Conservation (phyloP, 192 early-diverging fungal species). For the Physocladia obscura region DNA sequence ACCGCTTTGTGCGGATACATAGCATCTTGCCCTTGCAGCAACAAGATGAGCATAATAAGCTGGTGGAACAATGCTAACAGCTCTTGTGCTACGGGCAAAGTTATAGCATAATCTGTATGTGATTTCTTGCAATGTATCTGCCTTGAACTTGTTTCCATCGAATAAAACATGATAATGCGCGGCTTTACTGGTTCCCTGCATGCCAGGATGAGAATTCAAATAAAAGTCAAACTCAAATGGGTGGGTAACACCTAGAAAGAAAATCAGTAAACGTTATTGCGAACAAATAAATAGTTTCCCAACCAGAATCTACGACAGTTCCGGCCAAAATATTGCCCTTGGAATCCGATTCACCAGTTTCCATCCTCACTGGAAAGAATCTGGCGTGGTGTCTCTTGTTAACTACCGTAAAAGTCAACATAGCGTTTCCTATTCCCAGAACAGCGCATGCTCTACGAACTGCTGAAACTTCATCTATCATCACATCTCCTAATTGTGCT, state of each 20-base stretch:
- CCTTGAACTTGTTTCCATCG: constrained; percentile 45
- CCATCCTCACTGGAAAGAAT: constrained; percentile 47
- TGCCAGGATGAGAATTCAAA: constrained; percentile 35
- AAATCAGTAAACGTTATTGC: neutral
- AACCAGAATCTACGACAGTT: constrained; percentile 43
- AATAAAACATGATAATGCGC: constrained; percentile 49
- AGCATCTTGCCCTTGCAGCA: constrained; percentile 41
- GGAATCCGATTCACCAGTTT: constrained; percentile 24
- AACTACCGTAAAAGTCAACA: constrained; percentile 64
- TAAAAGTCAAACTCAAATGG: constrained; percentile 42
- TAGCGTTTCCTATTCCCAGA: constrained; percentile 9
- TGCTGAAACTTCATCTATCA: constrained; percentile 66
- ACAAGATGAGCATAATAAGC: constrained; percentile 53
- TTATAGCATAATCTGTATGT: constrained; percentile 35
- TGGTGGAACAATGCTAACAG: constrained; percentile 51
- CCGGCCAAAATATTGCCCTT: constrained; percentile 51
- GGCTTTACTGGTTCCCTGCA: constrained; percentile 44
- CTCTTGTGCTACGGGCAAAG: constrained; percentile 41
- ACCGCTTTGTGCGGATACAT: constrained; percentile 9
- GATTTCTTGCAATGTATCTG: constrained; percentile 45
- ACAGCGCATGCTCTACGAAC: constrained; percentile 52
- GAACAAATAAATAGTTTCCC: constrained; percentile 17
- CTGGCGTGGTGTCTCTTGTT: constrained; percentile 81
- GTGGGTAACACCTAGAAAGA: constrained; percentile 26
- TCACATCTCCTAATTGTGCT: constrained; percentile 69